These are phyloP conservation scores for Kurtzmaniella quercitrusa DNA, from an alignment of 1,139 yeast species.

Conservation along the genomic window DNA sequence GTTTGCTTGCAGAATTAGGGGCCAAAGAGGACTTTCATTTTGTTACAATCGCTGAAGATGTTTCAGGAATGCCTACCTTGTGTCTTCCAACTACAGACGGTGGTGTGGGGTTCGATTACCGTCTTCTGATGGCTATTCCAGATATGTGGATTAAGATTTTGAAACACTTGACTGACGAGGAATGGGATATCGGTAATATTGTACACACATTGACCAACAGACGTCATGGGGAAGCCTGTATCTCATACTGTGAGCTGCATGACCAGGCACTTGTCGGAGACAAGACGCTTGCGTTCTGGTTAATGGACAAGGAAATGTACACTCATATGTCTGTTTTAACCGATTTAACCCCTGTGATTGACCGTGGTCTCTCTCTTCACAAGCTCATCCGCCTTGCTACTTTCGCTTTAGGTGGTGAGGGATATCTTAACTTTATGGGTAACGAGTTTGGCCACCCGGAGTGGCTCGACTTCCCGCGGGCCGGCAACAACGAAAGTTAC, in stretches of 20 bases:
- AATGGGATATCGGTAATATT: conserved; percentile 86
- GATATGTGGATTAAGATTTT: conserved; percentile 98
- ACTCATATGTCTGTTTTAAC: conserved; percentile 84
- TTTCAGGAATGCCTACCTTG: conserved; percentile 94
- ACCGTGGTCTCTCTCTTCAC: conserved; percentile 86
- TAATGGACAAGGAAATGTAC: conserved; percentile 98
- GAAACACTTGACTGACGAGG: conserved; percentile 80
- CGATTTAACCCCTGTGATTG: conserved; percentile 71
- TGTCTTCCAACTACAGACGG: conserved; percentile 72
- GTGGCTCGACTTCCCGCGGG: conserved; percentile 96
- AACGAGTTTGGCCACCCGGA: conserved; percentile 99
- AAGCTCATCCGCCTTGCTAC: conserved; percentile 86
- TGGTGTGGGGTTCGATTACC: conserved; percentile 90
- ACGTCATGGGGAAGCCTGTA: conserved; percentile 83
- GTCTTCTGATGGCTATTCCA: conserved; percentile 95
- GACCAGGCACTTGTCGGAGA: conserved; percentile 98
- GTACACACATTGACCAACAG: conserved; percentile 83
- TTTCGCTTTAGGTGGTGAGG: conserved; percentile 91
- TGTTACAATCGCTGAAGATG: conserved; percentile 92
- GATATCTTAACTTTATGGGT: conserved; percentile 93
- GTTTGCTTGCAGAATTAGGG: conserved; percentile 56
- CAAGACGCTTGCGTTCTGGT: conserved; percentile 94
- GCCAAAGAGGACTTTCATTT: conserved; percentile 43
- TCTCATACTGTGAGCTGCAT: conserved; percentile 92
- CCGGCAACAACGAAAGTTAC: conserved; percentile 81